Base-by-base conservation (phyloP, 768 basidiomycete genomes). In the Boletus subparvulus region DNA sequence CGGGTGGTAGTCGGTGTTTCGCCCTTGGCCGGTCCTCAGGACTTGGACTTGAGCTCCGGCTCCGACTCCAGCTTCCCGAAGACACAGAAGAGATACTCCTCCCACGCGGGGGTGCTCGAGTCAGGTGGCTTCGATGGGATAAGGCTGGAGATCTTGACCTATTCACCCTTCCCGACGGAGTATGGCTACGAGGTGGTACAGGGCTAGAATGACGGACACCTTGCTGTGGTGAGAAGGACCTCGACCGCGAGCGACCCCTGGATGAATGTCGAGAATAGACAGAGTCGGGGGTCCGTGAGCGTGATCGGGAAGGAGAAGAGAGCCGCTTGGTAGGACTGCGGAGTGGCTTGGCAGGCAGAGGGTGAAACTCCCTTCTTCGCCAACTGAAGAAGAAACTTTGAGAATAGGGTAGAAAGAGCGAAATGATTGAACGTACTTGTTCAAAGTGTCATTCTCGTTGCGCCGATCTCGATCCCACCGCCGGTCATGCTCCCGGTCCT, bases 191-290 rank as follows among this genome's bases (percentile, higher is more conserved):
- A 21, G 77, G 68, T 14, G 67, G 70, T 43, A 69, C 69, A 47
- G 79, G 81, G 66, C 82, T 86, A 11, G 77, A 73, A 55, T 80
- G 82, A 58, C 78, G 77, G 26, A 79, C 81, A 66, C 85, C 85
- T 19, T 76, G 75, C 44, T 76, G 78, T 16, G 87, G 86, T 24
- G 88, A 85, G 54, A 73, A 66, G 36, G 83, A 85, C 40, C 77
- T 78, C 17, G 89, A 87, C 43, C 77, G 80, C 30, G 87, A 88
- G 36, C 83, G 86, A 55, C 81, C 84, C 44, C 81, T 78, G 45
- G 85, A 86, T 24, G 87, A 88, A 40, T 75, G 81, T 47, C 75
- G 81, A 21, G 87, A 87, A 51, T 80, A 82, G 58, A 78, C 79
- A n/a, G 89, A 89, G 41, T 81, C 84, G 12, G 83, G 82, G 26